These are phyloP conservation scores for Podila epigama DNA, from an alignment of 192 early-diverging fungal species.

Conservation along the genomic window DNA sequence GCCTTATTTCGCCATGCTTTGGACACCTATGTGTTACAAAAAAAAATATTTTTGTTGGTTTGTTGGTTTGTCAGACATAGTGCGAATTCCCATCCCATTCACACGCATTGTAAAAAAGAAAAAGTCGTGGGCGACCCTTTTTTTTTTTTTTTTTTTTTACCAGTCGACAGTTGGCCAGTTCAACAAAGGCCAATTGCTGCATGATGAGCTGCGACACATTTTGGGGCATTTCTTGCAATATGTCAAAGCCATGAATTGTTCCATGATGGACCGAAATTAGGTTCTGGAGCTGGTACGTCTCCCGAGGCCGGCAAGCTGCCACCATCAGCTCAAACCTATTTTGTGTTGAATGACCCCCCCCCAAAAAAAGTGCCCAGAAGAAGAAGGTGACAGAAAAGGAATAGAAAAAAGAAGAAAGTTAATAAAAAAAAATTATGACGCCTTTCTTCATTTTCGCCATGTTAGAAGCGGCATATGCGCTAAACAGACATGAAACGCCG, in stretches of 20 bases:
- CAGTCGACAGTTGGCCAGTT: constrained; percentile 29
- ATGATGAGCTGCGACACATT: constrained; percentile 9
- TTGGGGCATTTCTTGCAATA: constrained; percentile 8
- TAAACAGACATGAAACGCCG: no score
- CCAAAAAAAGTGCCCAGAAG: no score
- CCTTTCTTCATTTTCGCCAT: no score
- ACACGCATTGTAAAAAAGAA: no score
- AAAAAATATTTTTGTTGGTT: background rate
- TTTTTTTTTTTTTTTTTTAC: constrained; percentile 4
- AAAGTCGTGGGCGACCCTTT: background rate
- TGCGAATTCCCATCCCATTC: no score
- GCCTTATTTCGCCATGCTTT: constrained; percentile 14
- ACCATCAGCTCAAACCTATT: constrained; percentile 28
- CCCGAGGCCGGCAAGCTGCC: constrained; percentile 10
- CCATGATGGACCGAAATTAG: constrained; percentile 14
- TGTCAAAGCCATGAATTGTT: constrained; percentile 24
- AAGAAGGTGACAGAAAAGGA: background rate
- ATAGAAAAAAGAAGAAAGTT: no score
- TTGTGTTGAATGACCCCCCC: no score
- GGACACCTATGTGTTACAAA: constrained; percentile 31
- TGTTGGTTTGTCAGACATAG: no score
- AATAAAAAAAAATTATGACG: no score
- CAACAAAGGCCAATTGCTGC: constrained; percentile 12
- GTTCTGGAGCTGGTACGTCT: constrained; percentile 21
- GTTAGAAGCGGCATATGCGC: no score